These are phyloP conservation scores for Diaporthe citrichinensis DNA, from an alignment of 2,329 filamentous ascomycete species.

Conservation along the genomic window DNA sequence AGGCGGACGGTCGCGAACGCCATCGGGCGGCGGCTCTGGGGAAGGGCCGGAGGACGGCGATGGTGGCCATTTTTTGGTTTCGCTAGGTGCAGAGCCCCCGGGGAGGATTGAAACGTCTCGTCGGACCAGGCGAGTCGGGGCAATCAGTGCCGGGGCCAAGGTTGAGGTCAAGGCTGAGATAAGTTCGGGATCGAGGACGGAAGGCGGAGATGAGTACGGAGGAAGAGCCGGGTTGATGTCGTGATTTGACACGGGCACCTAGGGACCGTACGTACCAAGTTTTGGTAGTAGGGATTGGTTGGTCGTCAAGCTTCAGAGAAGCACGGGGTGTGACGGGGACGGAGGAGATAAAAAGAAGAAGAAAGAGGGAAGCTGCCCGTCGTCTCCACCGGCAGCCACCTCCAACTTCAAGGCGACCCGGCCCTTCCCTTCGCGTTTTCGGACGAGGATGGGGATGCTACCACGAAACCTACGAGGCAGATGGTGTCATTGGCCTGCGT, in stretches of 20 bases:
- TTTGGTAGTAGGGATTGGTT: neutral
- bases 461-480: neutral
- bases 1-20: constrained; percentile 42
- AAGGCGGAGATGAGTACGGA: constrained; percentile 10
- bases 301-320: neutral
- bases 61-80: constrained; percentile 57
- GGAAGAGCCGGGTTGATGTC: constrained; percentile 29
- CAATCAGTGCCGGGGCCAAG: neutral
- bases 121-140: neutral
- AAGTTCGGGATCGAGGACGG: neutral
- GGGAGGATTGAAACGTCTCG: neutral
- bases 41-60: constrained; percentile 58
- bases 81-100: neutral
- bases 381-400: constrained; percentile 12
- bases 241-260: constrained; percentile 17
- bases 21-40: constrained; percentile 50
- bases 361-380: neutral
- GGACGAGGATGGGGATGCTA: neutral
- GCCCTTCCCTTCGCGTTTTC: neutral
- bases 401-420: neutral
- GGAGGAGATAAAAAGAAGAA: neutral
- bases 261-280: neutral
- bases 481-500: neutral
- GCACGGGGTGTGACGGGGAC: neutral
- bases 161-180: neutral